These are phyloP conservation scores for Boeremia lycopersici DNA, from an alignment of 2,329 filamentous ascomycete genomes.

Conservation along the genomic window DNA sequence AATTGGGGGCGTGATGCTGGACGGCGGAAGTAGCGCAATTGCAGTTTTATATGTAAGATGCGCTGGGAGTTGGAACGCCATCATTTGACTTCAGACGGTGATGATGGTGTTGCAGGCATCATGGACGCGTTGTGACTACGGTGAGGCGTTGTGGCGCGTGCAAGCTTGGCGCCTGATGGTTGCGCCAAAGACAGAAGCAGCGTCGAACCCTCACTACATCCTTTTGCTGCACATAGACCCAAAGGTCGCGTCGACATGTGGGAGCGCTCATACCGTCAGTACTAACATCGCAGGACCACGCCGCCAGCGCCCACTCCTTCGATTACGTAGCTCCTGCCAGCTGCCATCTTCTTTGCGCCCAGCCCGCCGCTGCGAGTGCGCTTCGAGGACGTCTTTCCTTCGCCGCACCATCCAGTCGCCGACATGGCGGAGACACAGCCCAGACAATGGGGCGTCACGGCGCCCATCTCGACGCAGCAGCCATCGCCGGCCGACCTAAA, in stretches of 20 bases:
- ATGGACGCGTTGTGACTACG: background rate
- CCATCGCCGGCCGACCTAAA: slow-evolving; percentile 79
- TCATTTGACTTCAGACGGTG: background rate
- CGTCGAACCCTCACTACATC: slow-evolving; percentile 17
- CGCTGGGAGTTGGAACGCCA: slow-evolving; percentile 23
- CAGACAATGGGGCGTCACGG: slow-evolving; percentile 73
- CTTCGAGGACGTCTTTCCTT: slow-evolving; percentile 12
- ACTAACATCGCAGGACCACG: slow-evolving; percentile 12
- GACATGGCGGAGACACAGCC: slow-evolving; percentile 43
- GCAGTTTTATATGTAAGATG: slow-evolving; percentile 38
- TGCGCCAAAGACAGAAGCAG: slow-evolving; percentile 13
- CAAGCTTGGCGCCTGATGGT: slow-evolving; percentile 24
- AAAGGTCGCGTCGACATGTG: slow-evolving; percentile 40
- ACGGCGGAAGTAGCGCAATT: slow-evolving; percentile 32
- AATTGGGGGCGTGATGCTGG: slow-evolving; percentile 30
- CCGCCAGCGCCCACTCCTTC: background rate
- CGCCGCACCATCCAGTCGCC: slow-evolving; percentile 9
- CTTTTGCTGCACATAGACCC: slow-evolving; percentile 22
- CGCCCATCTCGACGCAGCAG: slow-evolving; percentile 76
- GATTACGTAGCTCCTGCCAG: background rate
- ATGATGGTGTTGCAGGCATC: background rate
- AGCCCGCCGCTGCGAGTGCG: slow-evolving; percentile 26
- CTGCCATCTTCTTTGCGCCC: slow-evolving; percentile 20
- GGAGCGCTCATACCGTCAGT: slow-evolving; percentile 28
- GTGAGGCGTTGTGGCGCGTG: slow-evolving; percentile 21